Evolutionary conservation across 495 filamentous ascomycete species (phyloP), one percentile per base, ranked within the genome.

Genomic region (Lasiosphaeris hirsuta): DNA sequence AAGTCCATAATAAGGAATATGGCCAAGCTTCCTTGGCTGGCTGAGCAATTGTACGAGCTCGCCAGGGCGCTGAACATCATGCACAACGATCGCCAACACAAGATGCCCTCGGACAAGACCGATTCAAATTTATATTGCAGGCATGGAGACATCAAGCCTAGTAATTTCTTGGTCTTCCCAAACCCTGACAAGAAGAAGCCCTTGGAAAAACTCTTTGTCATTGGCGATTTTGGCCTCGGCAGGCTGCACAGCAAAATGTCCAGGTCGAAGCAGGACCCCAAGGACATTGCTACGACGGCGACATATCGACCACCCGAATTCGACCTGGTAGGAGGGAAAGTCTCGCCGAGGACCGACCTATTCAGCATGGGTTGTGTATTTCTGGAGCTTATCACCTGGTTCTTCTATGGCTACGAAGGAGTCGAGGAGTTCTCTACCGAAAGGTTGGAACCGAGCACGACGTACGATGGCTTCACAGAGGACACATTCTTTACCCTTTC

Each of bases 301-400:
- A 59, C 57, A 0, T 59, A 59, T 17, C 19, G 51, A 14, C 50
- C 50, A 1, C 57, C 57, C 30, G 57, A 59, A 1, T 59, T 59
- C n/a, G 57, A 59, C 15, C 19, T 59, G 1, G 0, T 3, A 3
- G 8, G 14, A 0, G 50, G 42, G 5, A 7, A 10, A 6, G 47
- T 59, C 18, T 59, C 57, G 3, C 42, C 34, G 7, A 10, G 10
- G 8, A 34, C 42, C n/a, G 57, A 59, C 30, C 33, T 59, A 1
- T 59, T 54, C 41, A 54, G 49, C n/a, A 1, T 59, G 13, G 57
- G 50, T 1, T 59, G 57, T 43, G 23, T 54, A 18, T 47, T 19
- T 9, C 50, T 59, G 7, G 57, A 59, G 43, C 47, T 38, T n/a
- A 17, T 59, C 3, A 59, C 57, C 1, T 59, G 57, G 57, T 30